Evolutionary conservation across 345 rosid species (phyloP).

Genomic region (Citrus australasica): DNA sequence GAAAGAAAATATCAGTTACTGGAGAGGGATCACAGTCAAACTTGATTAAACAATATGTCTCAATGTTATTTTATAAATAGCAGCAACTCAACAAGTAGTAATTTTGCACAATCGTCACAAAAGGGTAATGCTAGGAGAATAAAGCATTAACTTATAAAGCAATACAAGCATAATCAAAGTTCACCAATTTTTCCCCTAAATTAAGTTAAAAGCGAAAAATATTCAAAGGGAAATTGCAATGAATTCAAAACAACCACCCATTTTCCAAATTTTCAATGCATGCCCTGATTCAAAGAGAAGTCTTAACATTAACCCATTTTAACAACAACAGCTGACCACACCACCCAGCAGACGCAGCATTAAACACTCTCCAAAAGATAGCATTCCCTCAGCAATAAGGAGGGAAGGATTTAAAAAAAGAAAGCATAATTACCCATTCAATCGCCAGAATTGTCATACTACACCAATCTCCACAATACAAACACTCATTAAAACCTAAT

Average conservation of each 20-base stretch:
- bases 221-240: not conserved
- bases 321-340: not conserved
- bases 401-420: too few species aligned
- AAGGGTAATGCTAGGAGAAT: not conserved
- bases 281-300: not conserved
- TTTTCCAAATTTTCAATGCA: not conserved
- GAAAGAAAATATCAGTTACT: not conserved
- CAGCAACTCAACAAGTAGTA: not conserved
- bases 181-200: not conserved
- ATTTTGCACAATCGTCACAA: not conserved
- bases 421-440: too few species aligned
- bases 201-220: not conserved
- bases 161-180: not conserved
- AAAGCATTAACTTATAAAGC: not conserved
- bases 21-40: too few species aligned
- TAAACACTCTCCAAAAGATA: not conserved
- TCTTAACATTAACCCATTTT: too few species aligned
- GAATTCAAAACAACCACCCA: not conserved
- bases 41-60: not conserved
- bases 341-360: not conserved
- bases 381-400: too few species aligned
- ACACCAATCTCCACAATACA: not conserved
- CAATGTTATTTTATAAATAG: not conserved
- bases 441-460: not conserved
- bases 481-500: not conserved